Percentiles rank a stretch among this genome's conserved stretches.
phyloP scores from a whole-genome alignment of 306 rosid genomes.

The Cucurbita argyrosperma region DNA sequence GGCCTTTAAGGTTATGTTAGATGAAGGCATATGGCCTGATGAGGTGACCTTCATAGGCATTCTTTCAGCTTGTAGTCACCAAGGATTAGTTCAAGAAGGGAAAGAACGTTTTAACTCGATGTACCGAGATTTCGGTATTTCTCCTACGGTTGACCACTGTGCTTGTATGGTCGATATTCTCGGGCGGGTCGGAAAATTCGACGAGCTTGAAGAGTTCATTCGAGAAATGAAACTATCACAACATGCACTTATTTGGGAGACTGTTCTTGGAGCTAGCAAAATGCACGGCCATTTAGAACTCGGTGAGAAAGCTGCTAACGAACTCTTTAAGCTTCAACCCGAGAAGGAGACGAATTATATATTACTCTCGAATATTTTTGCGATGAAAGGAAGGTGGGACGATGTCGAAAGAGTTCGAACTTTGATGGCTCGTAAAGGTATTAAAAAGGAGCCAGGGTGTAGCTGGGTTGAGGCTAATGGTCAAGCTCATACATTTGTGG shows the following conservation, averaged over 20 bases:
- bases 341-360: constrained; percentile 19
- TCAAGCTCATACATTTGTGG: constrained; percentile 19
- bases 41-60: constrained; percentile 21
- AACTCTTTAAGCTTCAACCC: constrained; percentile 27
- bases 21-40: constrained; percentile 17
- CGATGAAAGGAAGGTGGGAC: constrained; percentile 22
- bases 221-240: constrained; percentile 17
- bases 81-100: constrained; percentile 24
- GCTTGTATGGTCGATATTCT: constrained; percentile 38
- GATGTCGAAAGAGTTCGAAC: constrained; percentile 18
- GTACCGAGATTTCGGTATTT: constrained; percentile 13
- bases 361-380: constrained; percentile 28
- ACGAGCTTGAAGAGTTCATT: constrained; percentile 23
- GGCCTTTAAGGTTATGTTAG: constrained; percentile 13
- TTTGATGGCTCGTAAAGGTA: constrained; percentile 22
- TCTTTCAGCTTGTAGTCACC: constrained; percentile 25
- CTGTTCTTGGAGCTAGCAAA: constrained; percentile 29
- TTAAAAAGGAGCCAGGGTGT: constrained; percentile 33
- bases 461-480: constrained; percentile 28
- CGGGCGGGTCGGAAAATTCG: constrained; percentile 23
- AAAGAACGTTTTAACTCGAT: constrained; percentile 14
- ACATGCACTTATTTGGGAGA: constrained; percentile 23
- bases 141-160: constrained; percentile 20
- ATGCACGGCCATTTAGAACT: constrained; percentile 17
- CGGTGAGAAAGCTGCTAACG: constrained; percentile 25